Evolutionary conservation across 2,329 filamentous ascomycete genomes (phyloP), one percentile per base, ranked within the genome.

Genomic region (Tolypocladium nubicola): DNA sequence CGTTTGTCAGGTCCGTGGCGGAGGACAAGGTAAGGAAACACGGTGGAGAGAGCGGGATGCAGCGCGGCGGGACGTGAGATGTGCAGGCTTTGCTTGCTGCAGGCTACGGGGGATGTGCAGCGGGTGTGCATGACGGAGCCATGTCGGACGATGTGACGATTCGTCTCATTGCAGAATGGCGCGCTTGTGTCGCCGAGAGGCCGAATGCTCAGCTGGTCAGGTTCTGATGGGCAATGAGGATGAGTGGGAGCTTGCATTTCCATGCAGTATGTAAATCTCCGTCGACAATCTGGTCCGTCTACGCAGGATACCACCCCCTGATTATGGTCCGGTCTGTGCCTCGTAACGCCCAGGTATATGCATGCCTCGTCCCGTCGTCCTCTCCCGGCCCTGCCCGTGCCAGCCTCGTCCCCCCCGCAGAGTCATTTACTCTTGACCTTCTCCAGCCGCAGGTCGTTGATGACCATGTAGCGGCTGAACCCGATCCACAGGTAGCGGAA

Each of bases 401-500:
- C 19, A 4, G 2, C 3, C 9, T 30, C 7, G 13, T 14, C 8
- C 4, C 11, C 23, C 45, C 30, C 9, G 45, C 43, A 19, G 43
- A 55, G 56, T 59, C 57, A 62, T 52, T 56, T 58, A 8, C 33
- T 58, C 58, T 64, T 59, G 43, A 70, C 65, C 59, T 73, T 73
- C 62, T 81, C 79, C 38, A 82, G 69, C 67, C 78, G 81, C 72
- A 99, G 69, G 70, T 97, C 92, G 72, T 99, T 99, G 38, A 97
- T 82, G 58, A 91, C 82, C 94, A 99, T 97, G 74, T 97, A 99
- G 60, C 94, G 80, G 66, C 91, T 94, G 58, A 96, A 70, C 0
- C 83, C 80, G 68, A 99, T 96, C 91, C 92, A 99, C 3, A 91
- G 90, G 82, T 91, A 97, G 9, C 94, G 84, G 69, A 97, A 99